Conservation (phyloP, 768 basidiomycete genomes). For the Wakefieldia striispora region DNA sequence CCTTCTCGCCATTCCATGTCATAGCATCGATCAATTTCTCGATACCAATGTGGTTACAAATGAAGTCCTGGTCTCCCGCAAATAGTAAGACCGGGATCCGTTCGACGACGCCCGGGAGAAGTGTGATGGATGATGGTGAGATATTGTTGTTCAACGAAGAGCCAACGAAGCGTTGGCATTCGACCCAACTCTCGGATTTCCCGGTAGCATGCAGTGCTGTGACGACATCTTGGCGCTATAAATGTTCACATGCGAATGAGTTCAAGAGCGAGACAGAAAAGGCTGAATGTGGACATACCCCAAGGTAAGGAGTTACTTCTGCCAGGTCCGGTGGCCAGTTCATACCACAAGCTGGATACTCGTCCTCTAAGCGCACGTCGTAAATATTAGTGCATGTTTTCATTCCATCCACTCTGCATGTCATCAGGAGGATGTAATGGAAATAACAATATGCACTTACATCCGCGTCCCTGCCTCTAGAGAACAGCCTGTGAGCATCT, state of each 20-base stretch:
- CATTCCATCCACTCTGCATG: constrained; percentile 58
- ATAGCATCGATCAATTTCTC: constrained; percentile 82
- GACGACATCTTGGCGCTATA: constrained; percentile 78
- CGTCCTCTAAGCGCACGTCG: constrained; percentile 88
- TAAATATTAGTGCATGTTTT: constrained; percentile 91
- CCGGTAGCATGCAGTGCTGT: constrained; percentile 75
- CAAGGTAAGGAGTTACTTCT: constrained; percentile 73
- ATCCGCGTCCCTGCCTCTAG: constrained; percentile 25
- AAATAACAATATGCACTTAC: constrained; percentile 14
- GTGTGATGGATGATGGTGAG: constrained; percentile 66
- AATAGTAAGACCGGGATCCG: constrained; percentile 87
- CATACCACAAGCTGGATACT: constrained; percentile 88
- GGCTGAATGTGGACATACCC: constrained; percentile 49
- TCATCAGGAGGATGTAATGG: constrained; percentile 1
- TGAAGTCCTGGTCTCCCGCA: constrained; percentile 92
- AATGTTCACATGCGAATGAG: not conserved
- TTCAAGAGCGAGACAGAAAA: not conserved
- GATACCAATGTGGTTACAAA: constrained; percentile 93
- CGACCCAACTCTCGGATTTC: constrained; percentile 81
- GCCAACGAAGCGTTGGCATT: constrained; percentile 75
- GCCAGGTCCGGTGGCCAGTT: constrained; percentile 93
- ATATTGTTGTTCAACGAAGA: constrained; percentile 51
- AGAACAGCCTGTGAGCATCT: constrained; percentile 50
- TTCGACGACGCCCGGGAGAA: constrained; percentile 77
- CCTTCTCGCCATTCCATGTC: constrained; percentile 82